Percentiles rank a stretch among this genome's conserved stretches.
Evolutionary conservation across 2,329 filamentous ascomycete genomes (phyloP).

Genomic region (Teratosphaeria gauchensis): DNA sequence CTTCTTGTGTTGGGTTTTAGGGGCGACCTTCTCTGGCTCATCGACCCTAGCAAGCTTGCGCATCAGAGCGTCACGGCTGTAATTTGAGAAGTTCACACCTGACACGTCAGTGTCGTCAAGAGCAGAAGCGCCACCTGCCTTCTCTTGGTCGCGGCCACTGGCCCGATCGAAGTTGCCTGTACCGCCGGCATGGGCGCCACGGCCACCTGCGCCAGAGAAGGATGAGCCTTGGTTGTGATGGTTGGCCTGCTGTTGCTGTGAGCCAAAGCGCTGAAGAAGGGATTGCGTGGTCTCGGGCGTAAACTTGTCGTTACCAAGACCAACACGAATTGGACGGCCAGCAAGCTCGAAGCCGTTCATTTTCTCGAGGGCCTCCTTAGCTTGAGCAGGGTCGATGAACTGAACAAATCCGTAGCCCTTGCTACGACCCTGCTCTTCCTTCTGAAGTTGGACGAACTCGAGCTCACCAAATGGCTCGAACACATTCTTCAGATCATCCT

Average conservation of each 20-base stretch:
- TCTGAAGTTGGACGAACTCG: constrained; percentile 94
- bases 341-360: constrained; percentile 99
- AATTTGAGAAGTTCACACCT: constrained; percentile 99
- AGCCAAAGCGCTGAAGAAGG: constrained; percentile 83
- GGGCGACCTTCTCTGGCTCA: constrained; percentile 62
- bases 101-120: constrained; percentile 96
- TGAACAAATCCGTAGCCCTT: constrained; percentile 98
- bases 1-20: constrained; percentile 33
- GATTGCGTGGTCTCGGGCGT: constrained; percentile 93
- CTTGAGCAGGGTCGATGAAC: constrained; percentile 64
- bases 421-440: constrained; percentile 83
- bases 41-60: constrained; percentile 94
- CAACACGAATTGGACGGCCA: constrained; percentile 92
- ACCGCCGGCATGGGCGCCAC: constrained; percentile 70
- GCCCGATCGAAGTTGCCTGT: constrained; percentile 76
- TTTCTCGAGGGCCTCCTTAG: constrained; percentile 90
- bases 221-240: constrained; percentile 52
- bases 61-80: constrained; percentile 97
- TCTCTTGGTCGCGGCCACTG: constrained; percentile 75
- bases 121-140: constrained; percentile 78
- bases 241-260: constrained; percentile 44
- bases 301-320: constrained; percentile 99
- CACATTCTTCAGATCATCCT: constrained; percentile 88
- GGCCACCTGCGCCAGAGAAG: constrained; percentile 82
- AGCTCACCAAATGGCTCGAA: constrained; percentile 97